A percentile compares a stretch with the other conserved stretches of the same genome.
phyloP scores from a whole-genome alignment of 2,329 filamentous ascomycete species.

The Taxawa tesnikishii region DNA sequence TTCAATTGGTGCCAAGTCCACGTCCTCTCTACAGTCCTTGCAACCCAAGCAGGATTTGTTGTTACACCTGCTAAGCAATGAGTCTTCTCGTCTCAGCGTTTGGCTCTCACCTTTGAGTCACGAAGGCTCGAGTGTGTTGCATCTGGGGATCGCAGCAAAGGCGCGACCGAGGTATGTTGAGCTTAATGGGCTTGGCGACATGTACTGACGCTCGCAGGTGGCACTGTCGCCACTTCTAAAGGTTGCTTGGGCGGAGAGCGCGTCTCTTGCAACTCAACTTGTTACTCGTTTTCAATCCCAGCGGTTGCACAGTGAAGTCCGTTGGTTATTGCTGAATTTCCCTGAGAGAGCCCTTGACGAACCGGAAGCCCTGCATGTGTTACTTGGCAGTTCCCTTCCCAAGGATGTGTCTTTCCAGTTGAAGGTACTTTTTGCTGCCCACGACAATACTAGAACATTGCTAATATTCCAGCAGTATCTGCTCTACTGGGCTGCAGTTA shows the following conservation, averaged over 20 bases:
- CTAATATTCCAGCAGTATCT: slow-evolving; percentile 58
- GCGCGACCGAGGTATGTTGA: slow-evolving; percentile 9
- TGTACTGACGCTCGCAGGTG: not conserved
- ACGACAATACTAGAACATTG: too few relatives aligned
- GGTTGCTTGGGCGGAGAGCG: slow-evolving; percentile 77
- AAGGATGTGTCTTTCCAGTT: slow-evolving; percentile 72
- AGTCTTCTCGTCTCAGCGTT: slow-evolving; percentile 70
- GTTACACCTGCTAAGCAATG: slow-evolving; percentile 66
- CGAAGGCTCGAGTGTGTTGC: slow-evolving; percentile 25
- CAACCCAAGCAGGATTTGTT: slow-evolving; percentile 76
- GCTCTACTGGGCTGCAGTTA: slow-evolving; percentile 84
- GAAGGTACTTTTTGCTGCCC: slow-evolving; percentile 48
- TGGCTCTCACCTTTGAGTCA: slow-evolving; percentile 78
- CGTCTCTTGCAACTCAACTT: slow-evolving; percentile 79
- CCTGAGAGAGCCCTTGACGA: slow-evolving; percentile 73
- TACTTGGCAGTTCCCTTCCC: slow-evolving; percentile 67
- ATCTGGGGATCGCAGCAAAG: slow-evolving; percentile 29
- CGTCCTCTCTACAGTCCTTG: slow-evolving; percentile 49
- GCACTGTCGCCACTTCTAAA: slow-evolving; percentile 44
- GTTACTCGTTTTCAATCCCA: slow-evolving; percentile 65
- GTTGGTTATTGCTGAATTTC: slow-evolving; percentile 67
- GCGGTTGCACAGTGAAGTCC: slow-evolving; percentile 61
- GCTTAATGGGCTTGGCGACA: too few relatives aligned
- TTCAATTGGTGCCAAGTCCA: slow-evolving; percentile 38
- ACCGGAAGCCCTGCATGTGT: slow-evolving; percentile 68